Base-by-base conservation (phyloP, 352 stramenopile species). In the Phytopythium vexans region DNA sequence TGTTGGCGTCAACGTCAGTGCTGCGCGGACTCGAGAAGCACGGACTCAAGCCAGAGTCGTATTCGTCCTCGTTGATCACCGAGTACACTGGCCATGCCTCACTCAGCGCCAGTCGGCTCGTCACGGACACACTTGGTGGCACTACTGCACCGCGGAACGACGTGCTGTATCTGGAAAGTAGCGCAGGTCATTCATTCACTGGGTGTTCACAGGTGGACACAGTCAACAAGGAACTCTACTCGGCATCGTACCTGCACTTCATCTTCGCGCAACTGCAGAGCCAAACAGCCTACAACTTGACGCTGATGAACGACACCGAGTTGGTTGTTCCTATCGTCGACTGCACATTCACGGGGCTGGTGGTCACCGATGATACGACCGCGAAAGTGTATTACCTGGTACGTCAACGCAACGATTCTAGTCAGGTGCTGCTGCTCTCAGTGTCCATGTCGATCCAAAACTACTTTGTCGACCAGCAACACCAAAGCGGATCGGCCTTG, bases 101-200 rank as follows among this genome's bases (percentile, higher is more conserved):
- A 1, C 59, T 82, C 38, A 52, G 63, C 15, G 58, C 78, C 3
- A 75, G 66, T 16, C 60, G 51, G 11, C 37, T 82, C 6, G 44
- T 79, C 31, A 39, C 67, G 14, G 31, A 63, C 3, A 46, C 68
- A 1, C 43, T 72, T n/a, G 39, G 42, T 15, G 61, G 62, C 14
- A 52, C 57, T 48, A 82, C 74, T 3, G 56, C 58, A 3, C 67
- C 58, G 1, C 62, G 64, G 6, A 58, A 54, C 8, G 57, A 65
- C 6, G 68, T 68, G 6, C 12, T 85, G 1, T 85, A 54, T 40
- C 47, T 80, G 8, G 51, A 74, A 43, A 58, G 40, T 6, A 16
- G 50, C 0, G 63, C 46, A 1, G 47, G 43, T 2, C 55, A 39
- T 6, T 81, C 59, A 14, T 61, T 62, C 15, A 40, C 54, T 8